Evolutionary conservation across 208 protist species (phyloP).

Genomic region (Leishmania arabica): DNA sequence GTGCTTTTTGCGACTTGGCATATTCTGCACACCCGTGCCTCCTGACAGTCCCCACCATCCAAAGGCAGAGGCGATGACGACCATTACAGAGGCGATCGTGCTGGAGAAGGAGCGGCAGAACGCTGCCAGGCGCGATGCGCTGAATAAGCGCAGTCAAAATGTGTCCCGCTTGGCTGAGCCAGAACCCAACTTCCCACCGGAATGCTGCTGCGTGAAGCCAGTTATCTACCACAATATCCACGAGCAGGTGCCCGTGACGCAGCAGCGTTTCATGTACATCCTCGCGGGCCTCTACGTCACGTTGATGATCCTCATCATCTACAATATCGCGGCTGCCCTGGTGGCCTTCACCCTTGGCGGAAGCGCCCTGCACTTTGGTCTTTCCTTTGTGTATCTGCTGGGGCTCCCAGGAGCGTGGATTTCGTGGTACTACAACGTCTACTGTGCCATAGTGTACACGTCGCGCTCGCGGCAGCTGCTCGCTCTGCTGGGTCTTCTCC

Average conservation of each 20-base stretch:
- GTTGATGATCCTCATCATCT: constrained; percentile 70
- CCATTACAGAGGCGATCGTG: constrained; percentile 75
- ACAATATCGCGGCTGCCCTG: constrained; percentile 71
- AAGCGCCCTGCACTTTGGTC: constrained; percentile 61
- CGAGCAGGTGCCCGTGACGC: constrained; percentile 64
- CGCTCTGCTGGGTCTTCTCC: constrained; percentile 60
- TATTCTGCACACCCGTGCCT: background rate
- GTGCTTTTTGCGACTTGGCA: background rate
- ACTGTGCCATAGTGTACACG: constrained; percentile 43
- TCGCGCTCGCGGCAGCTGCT: constrained; percentile 53
- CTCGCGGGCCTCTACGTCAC: constrained; percentile 65
- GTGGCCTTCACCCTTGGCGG: constrained; percentile 60
- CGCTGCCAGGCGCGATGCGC: constrained; percentile 42
- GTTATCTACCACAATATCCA: constrained; percentile 87
- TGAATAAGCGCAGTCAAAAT: constrained; percentile 37
- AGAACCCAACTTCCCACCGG: constrained; percentile 82
- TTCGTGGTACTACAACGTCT: constrained; percentile 86
- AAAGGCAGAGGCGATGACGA: constrained; percentile 2
- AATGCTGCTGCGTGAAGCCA: constrained; percentile 84
- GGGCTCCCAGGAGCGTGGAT: constrained; percentile 82
- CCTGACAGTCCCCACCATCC: background rate
- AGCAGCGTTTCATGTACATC: constrained; percentile 87
- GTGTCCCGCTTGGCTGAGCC: constrained; percentile 40
- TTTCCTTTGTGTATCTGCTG: constrained; percentile 87
- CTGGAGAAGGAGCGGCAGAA: constrained; percentile 75